phyloP scores from a whole-genome alignment of 2,329 filamentous ascomycete genomes.

The Arachnopeziza araneosa region DNA sequence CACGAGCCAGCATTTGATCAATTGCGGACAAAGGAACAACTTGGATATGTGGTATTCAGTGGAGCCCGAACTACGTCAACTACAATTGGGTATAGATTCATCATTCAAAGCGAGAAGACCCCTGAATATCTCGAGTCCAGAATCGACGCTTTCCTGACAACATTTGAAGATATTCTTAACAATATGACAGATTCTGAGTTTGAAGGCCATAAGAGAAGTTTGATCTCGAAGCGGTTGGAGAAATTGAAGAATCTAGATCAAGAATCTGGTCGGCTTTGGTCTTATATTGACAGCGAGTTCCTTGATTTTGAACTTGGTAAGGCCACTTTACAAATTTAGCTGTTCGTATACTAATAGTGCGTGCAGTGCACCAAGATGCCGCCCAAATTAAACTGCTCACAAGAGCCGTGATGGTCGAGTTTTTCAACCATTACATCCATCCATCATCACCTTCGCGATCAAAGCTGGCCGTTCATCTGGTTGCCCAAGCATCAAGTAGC shows the following conservation, averaged over 20 bases:
- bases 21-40: slow-evolving; percentile 91
- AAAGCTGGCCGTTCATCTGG: slow-evolving; percentile 80
- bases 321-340: slow-evolving; percentile 26
- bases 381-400: slow-evolving; percentile 66
- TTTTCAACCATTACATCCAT: slow-evolving; percentile 70
- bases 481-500: slow-evolving; percentile 56
- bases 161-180: slow-evolving; percentile 59
- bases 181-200: slow-evolving; percentile 81
- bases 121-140: slow-evolving; percentile 79
- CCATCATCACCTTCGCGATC: slow-evolving; percentile 67
- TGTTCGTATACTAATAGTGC: slow-evolving; percentile 4
- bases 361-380: slow-evolving; percentile 54
- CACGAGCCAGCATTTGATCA: slow-evolving; percentile 94
- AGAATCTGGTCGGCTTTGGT: slow-evolving; percentile 79
- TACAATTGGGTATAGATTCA: slow-evolving; percentile 78
- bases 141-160: slow-evolving; percentile 76
- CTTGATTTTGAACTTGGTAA: slow-evolving; percentile 85
- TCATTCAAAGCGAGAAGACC: slow-evolving; percentile 88
- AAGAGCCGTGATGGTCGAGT: slow-evolving; percentile 73
- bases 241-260: slow-evolving; percentile 88
- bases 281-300: slow-evolving; percentile 76
- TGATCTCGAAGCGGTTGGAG: slow-evolving; percentile 81
- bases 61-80: slow-evolving; percentile 67
- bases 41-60: slow-evolving; percentile 94
- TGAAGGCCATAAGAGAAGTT: slow-evolving; percentile 82